phyloP scores from a whole-genome alignment of 2,329 filamentous ascomycete species.

The Microdochium bolleyi region DNA sequence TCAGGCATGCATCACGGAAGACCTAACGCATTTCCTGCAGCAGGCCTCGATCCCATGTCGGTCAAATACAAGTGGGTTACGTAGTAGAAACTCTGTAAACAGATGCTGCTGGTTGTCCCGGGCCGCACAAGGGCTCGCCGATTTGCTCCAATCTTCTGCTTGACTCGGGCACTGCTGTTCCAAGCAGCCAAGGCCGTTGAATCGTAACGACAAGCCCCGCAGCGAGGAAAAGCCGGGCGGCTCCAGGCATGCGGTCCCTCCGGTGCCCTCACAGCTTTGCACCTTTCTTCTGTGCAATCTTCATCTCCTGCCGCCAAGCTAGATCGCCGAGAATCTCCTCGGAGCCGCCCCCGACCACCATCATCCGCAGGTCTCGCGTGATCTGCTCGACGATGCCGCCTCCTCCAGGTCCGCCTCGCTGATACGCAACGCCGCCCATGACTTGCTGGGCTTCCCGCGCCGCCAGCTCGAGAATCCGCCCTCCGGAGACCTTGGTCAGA shows the following conservation, averaged over 20 bases:
- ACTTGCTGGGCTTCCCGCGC: slow-evolving; percentile 41
- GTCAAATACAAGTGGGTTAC: background rate
- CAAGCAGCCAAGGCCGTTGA: background rate
- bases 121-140: background rate
- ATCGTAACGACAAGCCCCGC: background rate
- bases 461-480: slow-evolving; percentile 34
- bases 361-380: slow-evolving; percentile 38
- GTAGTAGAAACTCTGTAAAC: background rate
- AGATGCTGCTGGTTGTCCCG: too few relatives aligned
- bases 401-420: slow-evolving; percentile 31
- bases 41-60: background rate
- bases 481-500: slow-evolving; percentile 32
- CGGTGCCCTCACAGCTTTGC: slow-evolving; percentile 6
- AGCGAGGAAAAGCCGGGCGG: background rate
- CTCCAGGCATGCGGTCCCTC: background rate
- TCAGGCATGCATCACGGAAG: background rate
- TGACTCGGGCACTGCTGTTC: background rate
- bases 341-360: slow-evolving; percentile 41
- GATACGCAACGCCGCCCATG: slow-evolving; percentile 39
- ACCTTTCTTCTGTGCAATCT: slow-evolving; percentile 7
- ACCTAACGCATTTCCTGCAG: background rate
- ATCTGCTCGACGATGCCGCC: slow-evolving; percentile 39
- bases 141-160: background rate
- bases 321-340: slow-evolving; percentile 41
- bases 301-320: slow-evolving; percentile 32